These are phyloP conservation scores for Echinochloa phyllopogon DNA, from an alignment of 176 grass and related monocot genomes.

Conservation along the genomic window DNA sequence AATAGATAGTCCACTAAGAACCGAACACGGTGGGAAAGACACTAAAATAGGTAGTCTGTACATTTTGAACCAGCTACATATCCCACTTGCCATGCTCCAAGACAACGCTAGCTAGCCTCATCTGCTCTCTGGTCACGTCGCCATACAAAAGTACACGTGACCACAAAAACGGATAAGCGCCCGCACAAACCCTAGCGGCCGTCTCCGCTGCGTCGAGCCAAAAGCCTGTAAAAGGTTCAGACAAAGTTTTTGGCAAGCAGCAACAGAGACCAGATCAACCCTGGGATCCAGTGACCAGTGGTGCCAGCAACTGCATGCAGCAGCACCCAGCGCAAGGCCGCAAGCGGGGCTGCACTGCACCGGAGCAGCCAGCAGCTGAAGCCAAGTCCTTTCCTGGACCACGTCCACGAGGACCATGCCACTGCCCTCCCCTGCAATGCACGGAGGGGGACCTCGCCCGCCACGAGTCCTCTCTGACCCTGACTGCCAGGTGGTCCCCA, in stretches of 20 bases:
- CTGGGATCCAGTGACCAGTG: constrained; percentile 39
- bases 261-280: constrained; percentile 46
- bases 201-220: background rate
- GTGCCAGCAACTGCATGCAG: background rate
- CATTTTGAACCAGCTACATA: background rate
- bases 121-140: background rate
- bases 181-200: background rate
- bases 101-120: background rate
- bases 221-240: constrained; percentile 42
- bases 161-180: constrained; percentile 7
- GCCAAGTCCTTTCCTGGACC: constrained; percentile 7
- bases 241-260: constrained; percentile 11
- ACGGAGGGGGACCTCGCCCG: background rate
- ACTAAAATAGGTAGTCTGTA: background rate
- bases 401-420: constrained; percentile 43
- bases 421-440: background rate
- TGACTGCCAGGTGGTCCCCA: constrained; percentile 34
- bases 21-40: background rate
- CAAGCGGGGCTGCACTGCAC: background rate
- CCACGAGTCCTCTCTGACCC: constrained; percentile 4
- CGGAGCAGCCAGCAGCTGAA: background rate
- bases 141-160: background rate
- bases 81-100: background rate
- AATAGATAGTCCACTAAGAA: background rate
- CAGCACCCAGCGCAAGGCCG: background rate